phyloP scores from a whole-genome alignment of 495 filamentous ascomycete species.

The Clohesyomyces aquaticus region DNA sequence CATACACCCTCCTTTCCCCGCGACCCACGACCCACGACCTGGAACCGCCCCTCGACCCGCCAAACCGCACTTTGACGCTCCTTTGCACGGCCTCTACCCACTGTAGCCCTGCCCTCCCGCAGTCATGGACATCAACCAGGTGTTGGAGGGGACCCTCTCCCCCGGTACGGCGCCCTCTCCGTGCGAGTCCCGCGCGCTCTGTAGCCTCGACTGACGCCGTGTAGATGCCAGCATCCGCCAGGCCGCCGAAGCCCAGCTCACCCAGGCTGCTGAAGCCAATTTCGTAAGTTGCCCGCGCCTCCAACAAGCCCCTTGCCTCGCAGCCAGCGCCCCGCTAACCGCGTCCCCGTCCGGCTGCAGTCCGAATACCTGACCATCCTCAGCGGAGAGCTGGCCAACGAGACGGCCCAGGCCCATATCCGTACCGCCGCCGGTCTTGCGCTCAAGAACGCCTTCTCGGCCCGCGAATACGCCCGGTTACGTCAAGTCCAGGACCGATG shows the following conservation, averaged over 20 bases:
- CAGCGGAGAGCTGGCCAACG: slow-evolving; percentile 90
- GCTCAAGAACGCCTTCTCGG: slow-evolving; percentile 94
- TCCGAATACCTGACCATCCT: slow-evolving; percentile 88
- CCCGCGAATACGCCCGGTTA: slow-evolving; percentile 84
- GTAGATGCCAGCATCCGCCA: slow-evolving; percentile 86
- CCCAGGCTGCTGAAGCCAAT: slow-evolving; percentile 86
- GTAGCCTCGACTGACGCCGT: slow-evolving; percentile 41
- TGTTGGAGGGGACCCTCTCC: slow-evolving; percentile 90
- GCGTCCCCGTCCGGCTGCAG: slow-evolving; percentile 54
- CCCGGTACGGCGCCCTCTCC: slow-evolving; percentile 65
- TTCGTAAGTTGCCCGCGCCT: slow-evolving; percentile 69
- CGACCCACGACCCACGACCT: neutral
- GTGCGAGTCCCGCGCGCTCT: slow-evolving; percentile 36
- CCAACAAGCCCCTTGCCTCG: slow-evolving; percentile 17
- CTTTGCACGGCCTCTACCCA: neutral
- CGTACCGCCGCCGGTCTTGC: slow-evolving; percentile 93
- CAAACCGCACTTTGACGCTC: neutral
- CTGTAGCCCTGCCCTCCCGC: slow-evolving; percentile 21
- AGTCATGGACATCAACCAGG: slow-evolving; percentile 77
- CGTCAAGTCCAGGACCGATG: slow-evolving; percentile 89
- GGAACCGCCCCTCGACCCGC: slow-evolving; percentile 5
- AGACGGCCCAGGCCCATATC: slow-evolving; percentile 77
- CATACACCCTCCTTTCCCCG: slow-evolving; percentile 2
- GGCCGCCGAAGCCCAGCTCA: slow-evolving; percentile 90
- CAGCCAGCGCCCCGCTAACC: slow-evolving; percentile 27